Evolutionary conservation across 1,139 yeast species (phyloP), one percentile per base, ranked within the genome.

Genomic region (Debaryomycetaceae sp.): DNA sequence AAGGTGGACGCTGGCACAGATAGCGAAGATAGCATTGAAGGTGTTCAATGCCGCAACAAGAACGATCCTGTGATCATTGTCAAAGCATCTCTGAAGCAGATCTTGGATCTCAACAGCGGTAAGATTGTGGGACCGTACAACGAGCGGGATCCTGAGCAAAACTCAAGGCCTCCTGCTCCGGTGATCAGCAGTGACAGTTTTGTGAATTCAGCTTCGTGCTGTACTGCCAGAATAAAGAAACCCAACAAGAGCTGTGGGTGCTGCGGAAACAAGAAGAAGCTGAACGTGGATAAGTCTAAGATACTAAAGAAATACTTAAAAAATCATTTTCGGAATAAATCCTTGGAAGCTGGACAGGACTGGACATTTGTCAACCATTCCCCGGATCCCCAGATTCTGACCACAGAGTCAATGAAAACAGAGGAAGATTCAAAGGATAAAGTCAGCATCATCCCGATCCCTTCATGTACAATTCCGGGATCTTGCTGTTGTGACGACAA

Each of bases 21-120:
- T 6, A 36, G 36, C 4, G 34, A 37, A 3, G 44, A 36, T 31
- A 16, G n/a, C 5, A 31, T 24, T 6, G 17, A 9, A 11, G 39
- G 35, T 6, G 13, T 13, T 4, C 42, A 37, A 18, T 51, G 57
- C 36, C 36, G 33, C 9, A 41, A 37, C 38, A 49, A 47, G 35
- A 46, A 43, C 11, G 51, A 49, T 13, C 65, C 78, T 1, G 73
- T 76, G 3, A 61, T 73, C 11, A 67, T 76, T 14, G 56, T 74
- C 28, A 69, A 70, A 46, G 70, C 79, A 1, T 67, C 79, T 0
- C 68, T 70, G 34, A 73, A 77, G 46, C 79, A 77, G 44, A 72
- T 78, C 14, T 68, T 71, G 29, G 81, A 77, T 50, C 67, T 74
- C 38, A 61, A 60, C 5, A 72, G 67, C 42, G 77, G 78, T 3